Evolutionary conservation across 148 eudicot species (phyloP).

Genomic region (Talinum fruticosum): DNA sequence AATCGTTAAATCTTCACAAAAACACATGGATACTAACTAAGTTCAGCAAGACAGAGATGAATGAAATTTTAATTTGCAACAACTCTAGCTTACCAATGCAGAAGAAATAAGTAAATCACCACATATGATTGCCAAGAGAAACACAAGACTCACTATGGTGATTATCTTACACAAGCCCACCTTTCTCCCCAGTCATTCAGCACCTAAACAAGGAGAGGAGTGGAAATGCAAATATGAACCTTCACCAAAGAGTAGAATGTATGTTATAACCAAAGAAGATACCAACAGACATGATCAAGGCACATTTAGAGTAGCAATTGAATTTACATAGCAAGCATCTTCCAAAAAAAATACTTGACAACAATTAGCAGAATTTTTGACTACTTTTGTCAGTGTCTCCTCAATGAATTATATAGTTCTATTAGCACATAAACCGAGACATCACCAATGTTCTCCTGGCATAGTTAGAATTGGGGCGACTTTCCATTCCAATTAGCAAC

Average conservation of each 20-base stretch:
- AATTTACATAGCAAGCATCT: no score
- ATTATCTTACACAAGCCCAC: background rate
- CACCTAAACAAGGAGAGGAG: background rate
- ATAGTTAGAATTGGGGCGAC: background rate
- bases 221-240: background rate
- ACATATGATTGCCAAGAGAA: background rate
- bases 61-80: no score
- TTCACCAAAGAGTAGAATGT: background rate
- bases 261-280: background rate
- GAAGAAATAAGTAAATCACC: background rate
- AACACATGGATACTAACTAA: background rate
- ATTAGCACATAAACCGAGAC: no score
- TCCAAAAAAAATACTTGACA: no score
- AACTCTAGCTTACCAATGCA: background rate
- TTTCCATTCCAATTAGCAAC: background rate
- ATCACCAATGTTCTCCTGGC: no score
- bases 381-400: no score
- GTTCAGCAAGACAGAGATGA: background rate
- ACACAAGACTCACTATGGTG: background rate
- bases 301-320: background rate
- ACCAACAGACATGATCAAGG: background rate
- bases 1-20: background rate
- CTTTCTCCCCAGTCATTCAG: background rate
- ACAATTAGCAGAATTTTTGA: no score
- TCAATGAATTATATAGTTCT: no score